Percentiles rank a stretch among this genome's conserved stretches.
Evolutionary conservation across 208 protist genomes (phyloP).

Genomic region (Baffinella frigidus): DNA sequence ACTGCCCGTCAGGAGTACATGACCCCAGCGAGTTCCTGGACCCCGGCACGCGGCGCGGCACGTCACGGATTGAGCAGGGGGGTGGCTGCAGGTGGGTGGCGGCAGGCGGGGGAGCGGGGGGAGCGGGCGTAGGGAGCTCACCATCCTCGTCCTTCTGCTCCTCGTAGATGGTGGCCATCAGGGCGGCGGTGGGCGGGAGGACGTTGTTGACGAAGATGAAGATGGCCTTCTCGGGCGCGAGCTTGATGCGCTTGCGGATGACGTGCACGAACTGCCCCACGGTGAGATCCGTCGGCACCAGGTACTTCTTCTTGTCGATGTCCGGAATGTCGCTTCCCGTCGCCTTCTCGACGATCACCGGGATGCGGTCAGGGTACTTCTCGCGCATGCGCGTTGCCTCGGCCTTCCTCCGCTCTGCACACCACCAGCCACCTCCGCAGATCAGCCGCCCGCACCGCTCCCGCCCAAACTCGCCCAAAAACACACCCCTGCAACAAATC

Average conservation of each 20-base stretch:
- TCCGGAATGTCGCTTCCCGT: slow-evolving; percentile 83
- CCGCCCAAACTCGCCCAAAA: neutral
- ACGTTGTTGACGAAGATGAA: slow-evolving; percentile 88
- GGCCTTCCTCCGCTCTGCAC: slow-evolving; percentile 71
- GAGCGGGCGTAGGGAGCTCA: too few relatives aligned
- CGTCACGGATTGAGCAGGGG: too few relatives aligned
- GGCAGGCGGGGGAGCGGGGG: too few relatives aligned
- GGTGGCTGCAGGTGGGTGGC: too few relatives aligned
- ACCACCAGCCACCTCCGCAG: neutral
- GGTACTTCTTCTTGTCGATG: slow-evolving; percentile 86
- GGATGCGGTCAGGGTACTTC: slow-evolving; percentile 84
- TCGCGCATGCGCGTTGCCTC: slow-evolving; percentile 76
- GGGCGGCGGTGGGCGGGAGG: slow-evolving; percentile 80
- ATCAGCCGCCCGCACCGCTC: too few relatives aligned
- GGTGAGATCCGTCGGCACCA: slow-evolving; percentile 75
- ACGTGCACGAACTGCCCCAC: slow-evolving; percentile 89
- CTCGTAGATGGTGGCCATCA: slow-evolving; percentile 82
- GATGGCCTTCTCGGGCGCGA: slow-evolving; percentile 85
- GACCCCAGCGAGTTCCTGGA: too few relatives aligned
- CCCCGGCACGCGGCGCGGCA: too few relatives aligned
- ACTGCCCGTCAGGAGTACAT: too few relatives aligned
- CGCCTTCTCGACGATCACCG: slow-evolving; percentile 88
- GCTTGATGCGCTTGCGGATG: slow-evolving; percentile 86
- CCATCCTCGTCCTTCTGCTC: slow-evolving; percentile 88
- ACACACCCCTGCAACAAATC: neutral